phyloP scores from a whole-genome alignment of 805 yeast genomes.

The Saturnispora galanensis region DNA sequence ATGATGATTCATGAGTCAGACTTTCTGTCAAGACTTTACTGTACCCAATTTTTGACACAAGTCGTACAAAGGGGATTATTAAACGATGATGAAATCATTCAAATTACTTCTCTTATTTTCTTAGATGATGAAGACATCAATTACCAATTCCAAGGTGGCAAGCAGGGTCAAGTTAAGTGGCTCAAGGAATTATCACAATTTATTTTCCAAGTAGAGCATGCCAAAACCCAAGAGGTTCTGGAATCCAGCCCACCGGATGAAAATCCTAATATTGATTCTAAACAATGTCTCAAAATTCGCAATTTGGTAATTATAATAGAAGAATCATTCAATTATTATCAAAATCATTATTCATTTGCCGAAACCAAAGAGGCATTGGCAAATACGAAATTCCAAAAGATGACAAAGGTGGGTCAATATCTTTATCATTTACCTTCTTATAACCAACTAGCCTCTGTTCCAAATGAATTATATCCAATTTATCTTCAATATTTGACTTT shows the following conservation, averaged over 20 bases:
- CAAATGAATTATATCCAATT: conserved; percentile 28
- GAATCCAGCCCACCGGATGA: conserved; percentile 7
- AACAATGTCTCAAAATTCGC: conserved; percentile 22
- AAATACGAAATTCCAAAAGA: conserved; percentile 14
- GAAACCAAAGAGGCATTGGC: conserved; percentile 8
- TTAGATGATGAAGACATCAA: conserved; percentile 21
- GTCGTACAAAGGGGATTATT: conserved; percentile 53
- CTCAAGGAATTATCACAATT: conserved; percentile 39
- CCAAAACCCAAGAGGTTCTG: too few relatives aligned
- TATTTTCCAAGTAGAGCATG: conserved; percentile 39
- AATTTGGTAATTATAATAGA: conserved; percentile 21
- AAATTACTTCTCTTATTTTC: conserved; percentile 32
- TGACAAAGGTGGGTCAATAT: conserved; percentile 23
- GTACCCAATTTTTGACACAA: conserved; percentile 45
- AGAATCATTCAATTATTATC: conserved; percentile 23
- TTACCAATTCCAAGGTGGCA: conserved; percentile 18
- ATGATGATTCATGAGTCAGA: conserved; percentile 53
- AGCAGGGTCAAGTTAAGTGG: conserved; percentile 21
- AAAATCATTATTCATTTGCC: conserved; percentile 12
- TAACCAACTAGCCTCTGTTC: conserved; percentile 10
- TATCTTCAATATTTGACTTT: conserved; percentile 33
- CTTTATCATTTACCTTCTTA: conserved; percentile 29
- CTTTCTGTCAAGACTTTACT: conserved; percentile 39
- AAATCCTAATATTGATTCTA: conserved; percentile 20
- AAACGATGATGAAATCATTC: conserved; percentile 45